phyloP scores from a whole-genome alignment of 441 rosid species.

The Mallotus repandus region DNA sequence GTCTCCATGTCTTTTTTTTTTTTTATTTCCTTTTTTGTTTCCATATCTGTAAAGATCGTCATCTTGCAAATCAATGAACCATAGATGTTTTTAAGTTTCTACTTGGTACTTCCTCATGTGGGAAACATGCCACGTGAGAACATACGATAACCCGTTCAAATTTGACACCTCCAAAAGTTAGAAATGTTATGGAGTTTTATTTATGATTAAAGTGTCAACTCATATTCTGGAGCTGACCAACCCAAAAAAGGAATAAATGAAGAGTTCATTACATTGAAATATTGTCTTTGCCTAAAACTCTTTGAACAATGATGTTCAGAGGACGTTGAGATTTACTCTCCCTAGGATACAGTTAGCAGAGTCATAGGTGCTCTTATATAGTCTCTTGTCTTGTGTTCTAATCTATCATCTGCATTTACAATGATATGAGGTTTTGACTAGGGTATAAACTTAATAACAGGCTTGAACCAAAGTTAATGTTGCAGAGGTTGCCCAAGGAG shows the following conservation, averaged over 20 bases:
- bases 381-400: not conserved
- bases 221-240: not conserved
- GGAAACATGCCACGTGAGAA: too few relatives aligned
- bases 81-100: not conserved
- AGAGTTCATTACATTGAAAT: not conserved
- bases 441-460: slow-evolving; percentile 48
- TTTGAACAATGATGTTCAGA: not conserved
- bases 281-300: not conserved
- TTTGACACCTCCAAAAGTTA: not conserved
- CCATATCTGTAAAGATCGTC: not conserved
- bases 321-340: not conserved
- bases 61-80: not conserved
- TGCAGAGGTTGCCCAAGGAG: slow-evolving; percentile 89
- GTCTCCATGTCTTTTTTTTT: not conserved
- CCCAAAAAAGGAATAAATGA: not conserved
- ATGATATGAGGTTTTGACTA: slow-evolving; percentile 43
- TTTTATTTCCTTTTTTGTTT: not conserved
- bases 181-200: not conserved
- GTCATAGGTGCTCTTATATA: not conserved
- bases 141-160: not conserved
- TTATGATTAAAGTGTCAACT: not conserved
- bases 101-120: not conserved
- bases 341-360: not conserved
- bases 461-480: slow-evolving; percentile 64
- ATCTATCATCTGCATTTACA: slow-evolving; percentile 10